Base-by-base conservation (phyloP, 1,284 basidiomycete species). In the Leccinum fallax region DNA sequence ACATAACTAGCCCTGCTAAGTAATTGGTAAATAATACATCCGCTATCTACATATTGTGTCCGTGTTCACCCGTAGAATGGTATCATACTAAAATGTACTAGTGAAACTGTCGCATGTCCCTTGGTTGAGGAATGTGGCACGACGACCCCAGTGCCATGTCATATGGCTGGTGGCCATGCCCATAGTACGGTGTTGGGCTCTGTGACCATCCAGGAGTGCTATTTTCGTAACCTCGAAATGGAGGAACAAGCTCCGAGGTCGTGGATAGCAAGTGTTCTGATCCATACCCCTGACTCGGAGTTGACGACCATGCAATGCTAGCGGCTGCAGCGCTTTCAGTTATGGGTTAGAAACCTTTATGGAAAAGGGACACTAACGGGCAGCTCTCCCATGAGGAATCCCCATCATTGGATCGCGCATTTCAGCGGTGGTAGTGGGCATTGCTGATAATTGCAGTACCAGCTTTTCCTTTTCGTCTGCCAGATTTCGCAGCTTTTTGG, bases 401-500 rank as follows among this genome's bases (percentile, higher is more conserved):
- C 5, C 28, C 24, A n/a, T 19, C 2, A 60, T 58, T 52, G 54
- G 30, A 19, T 53, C 54, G 11, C 56, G 52, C 34, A 3, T 7
- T 4, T 11, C 53, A 36, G 28, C 4, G 21, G 26, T 30, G 19
- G n/a, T 46, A 3, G 43, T 21, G 36, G 67, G 55, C 24, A 57
- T 34, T 7, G 61, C 68, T 46, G 69, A 70, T 40, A 73, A 5
- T n/a, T 5, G 56, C 13, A 61, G 24, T 8, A 60, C 38, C 10
- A 69, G 71, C 3, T 55, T 53, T 63, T 70, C 60, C 53, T 70
- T 70, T 32, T 73, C 68, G 16, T 71, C 61, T 1, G 69, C 71
- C 6, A 69, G 71, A 48, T 66, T 53, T 55, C 65, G 63, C 60
- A 69, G 49, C 34, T 71, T 69, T 61, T 71, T 69, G 15, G 68